phyloP scores from a whole-genome alignment of 2,329 filamentous ascomycete species.

The Epichloe coenophiala region DNA sequence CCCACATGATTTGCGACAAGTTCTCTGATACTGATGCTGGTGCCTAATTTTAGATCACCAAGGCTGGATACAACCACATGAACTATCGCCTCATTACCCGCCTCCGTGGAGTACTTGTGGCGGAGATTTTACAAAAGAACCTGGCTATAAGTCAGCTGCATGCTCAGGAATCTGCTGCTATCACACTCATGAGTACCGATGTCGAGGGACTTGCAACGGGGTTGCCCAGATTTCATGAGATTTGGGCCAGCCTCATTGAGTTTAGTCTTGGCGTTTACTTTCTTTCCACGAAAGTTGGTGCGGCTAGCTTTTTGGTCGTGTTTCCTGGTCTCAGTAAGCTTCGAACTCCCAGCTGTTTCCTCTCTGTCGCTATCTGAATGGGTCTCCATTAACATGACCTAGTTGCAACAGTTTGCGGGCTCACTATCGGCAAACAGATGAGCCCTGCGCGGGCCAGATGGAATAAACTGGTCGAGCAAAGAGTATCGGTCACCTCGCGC shows the following conservation, averaged over 20 bases:
- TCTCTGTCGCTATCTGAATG: not conserved
- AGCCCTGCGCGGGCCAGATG: slow-evolving; percentile 24
- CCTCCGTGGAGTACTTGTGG: slow-evolving; percentile 19
- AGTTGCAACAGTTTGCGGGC: slow-evolving; percentile 26
- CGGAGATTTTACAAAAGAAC: slow-evolving; percentile 36
- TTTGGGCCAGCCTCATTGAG: slow-evolving; percentile 20
- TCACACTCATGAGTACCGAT: slow-evolving; percentile 32
- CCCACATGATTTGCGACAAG: slow-evolving; percentile 4
- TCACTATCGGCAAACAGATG: slow-evolving; percentile 23
- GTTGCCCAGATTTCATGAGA: slow-evolving; percentile 15
- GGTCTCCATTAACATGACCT: slow-evolving; percentile 6
- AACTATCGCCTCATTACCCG: slow-evolving; percentile 18
- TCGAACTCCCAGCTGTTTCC: not conserved
- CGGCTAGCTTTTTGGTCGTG: slow-evolving; percentile 23
- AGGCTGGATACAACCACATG: slow-evolving; percentile 16
- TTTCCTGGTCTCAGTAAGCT: slow-evolving; percentile 50
- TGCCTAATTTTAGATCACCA: slow-evolving; percentile 4
- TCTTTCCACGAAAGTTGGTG: slow-evolving; percentile 2
- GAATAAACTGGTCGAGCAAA: slow-evolving; percentile 16
- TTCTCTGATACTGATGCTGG: not conserved
- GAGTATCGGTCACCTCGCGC: slow-evolving; percentile 16
- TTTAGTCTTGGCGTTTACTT: slow-evolving; percentile 7
- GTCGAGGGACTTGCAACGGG: slow-evolving; percentile 21
- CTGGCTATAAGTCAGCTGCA: slow-evolving; percentile 15
- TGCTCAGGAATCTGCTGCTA: slow-evolving; percentile 20